phyloP scores from a whole-genome alignment of 2,329 filamentous ascomycete genomes.

The Tolypocladium amazonense region DNA sequence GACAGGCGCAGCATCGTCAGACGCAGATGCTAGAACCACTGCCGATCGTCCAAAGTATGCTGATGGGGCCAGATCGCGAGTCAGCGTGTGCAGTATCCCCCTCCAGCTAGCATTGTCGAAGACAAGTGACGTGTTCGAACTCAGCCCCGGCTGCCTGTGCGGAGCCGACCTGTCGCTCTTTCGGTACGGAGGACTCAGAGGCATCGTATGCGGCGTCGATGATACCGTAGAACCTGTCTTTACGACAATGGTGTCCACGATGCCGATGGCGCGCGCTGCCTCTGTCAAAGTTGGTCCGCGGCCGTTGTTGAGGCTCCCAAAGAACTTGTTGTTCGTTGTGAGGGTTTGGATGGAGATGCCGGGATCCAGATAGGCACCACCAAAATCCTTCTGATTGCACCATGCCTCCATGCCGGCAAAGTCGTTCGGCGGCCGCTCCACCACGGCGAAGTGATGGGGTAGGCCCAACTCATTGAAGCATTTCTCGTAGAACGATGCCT shows the following conservation, averaged over 20 bases:
- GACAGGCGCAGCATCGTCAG: slow-evolving; percentile 66
- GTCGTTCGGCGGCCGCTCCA: slow-evolving; percentile 58
- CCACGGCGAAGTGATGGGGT: slow-evolving; percentile 68
- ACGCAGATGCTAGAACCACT: slow-evolving; percentile 61
- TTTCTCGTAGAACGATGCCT: slow-evolving; percentile 79
- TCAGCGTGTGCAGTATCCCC: slow-evolving; percentile 72
- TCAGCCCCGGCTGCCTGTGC: slow-evolving; percentile 22
- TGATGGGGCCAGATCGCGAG: slow-evolving; percentile 70
- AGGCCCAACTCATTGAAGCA: slow-evolving; percentile 75
- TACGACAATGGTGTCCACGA: slow-evolving; percentile 72
- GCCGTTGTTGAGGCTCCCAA: slow-evolving; percentile 37
- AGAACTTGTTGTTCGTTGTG: slow-evolving; percentile 43
- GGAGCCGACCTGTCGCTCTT: slow-evolving; percentile 13
- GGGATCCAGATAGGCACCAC: slow-evolving; percentile 72
- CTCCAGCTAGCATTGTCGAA: slow-evolving; percentile 82
- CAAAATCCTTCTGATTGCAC: slow-evolving; percentile 64
- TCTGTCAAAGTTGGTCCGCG: slow-evolving; percentile 54
- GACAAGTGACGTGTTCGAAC: slow-evolving; percentile 46
- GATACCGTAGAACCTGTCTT: slow-evolving; percentile 31
- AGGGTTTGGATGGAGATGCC: slow-evolving; percentile 52
- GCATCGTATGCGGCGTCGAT: slow-evolving; percentile 34
- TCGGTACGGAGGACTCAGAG: slow-evolving; percentile 34
- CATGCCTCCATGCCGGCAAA: slow-evolving; percentile 59
- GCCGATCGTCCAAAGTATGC: slow-evolving; percentile 69
- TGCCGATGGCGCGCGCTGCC: slow-evolving; percentile 66